These are phyloP conservation scores for Phaeosphaeriaceae sp. DNA, from an alignment of 2,329 filamentous ascomycete genomes.

Conservation along the genomic window DNA sequence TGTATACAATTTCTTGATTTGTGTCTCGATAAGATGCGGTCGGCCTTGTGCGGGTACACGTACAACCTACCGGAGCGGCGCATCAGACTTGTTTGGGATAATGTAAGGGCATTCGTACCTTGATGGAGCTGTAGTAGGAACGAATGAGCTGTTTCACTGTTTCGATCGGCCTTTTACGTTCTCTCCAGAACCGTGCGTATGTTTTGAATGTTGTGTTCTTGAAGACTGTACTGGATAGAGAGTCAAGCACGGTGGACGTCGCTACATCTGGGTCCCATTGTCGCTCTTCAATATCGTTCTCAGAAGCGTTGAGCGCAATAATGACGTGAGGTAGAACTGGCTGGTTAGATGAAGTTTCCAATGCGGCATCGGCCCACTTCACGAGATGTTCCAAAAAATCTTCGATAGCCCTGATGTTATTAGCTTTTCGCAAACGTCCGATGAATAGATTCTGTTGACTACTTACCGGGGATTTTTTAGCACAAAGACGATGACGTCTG, in stretches of 20 bases:
- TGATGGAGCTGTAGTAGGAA: slow-evolving; percentile 60
- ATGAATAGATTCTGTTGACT: not conserved
- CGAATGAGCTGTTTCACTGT: slow-evolving; percentile 16
- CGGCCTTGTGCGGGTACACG: slow-evolving; percentile 55
- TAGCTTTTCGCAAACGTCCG: not conserved
- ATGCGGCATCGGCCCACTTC: slow-evolving; percentile 13
- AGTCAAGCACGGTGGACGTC: slow-evolving; percentile 48
- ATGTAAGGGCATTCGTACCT: slow-evolving; percentile 4
- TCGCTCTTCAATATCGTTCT: slow-evolving; percentile 47
- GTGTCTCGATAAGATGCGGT: slow-evolving; percentile 58
- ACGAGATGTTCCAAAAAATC: slow-evolving; percentile 11
- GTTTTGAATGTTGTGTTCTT: slow-evolving; percentile 8
- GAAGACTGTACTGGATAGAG: slow-evolving; percentile 8
- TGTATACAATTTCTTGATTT: slow-evolving; percentile 55
- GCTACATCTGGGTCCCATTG: slow-evolving; percentile 54
- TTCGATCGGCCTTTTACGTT: slow-evolving; percentile 11
- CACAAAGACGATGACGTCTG: slow-evolving; percentile 54
- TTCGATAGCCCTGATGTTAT: slow-evolving; percentile 1
- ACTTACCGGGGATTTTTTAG: slow-evolving; percentile 46
- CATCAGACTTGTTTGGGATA: not conserved
- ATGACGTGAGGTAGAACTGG: slow-evolving; percentile 63
- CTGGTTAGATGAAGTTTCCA: slow-evolving; percentile 54
- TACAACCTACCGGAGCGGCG: slow-evolving; percentile 27
- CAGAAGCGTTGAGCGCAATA: slow-evolving; percentile 59
- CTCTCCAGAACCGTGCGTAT: slow-evolving; percentile 13